Evolutionary conservation across 306 rosid species (phyloP).

Genomic region (Cicer judaicum): DNA sequence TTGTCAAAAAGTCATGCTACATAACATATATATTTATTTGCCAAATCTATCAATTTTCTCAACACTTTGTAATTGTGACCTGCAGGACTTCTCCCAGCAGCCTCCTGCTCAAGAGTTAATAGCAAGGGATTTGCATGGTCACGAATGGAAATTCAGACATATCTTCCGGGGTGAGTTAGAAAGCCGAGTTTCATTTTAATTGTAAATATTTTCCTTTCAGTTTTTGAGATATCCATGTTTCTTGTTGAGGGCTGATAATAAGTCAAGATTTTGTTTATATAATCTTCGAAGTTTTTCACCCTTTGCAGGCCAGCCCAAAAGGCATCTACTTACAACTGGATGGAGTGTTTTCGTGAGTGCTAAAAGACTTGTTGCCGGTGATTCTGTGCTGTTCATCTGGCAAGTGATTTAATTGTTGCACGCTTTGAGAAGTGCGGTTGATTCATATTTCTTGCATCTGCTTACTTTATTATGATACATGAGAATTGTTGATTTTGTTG

Average conservation of each 20-base stretch:
- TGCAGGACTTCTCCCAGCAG: constrained; percentile 90
- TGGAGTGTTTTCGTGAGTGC: constrained; percentile 99
- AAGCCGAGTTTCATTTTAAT: constrained; percentile 12
- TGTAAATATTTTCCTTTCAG: background rate
- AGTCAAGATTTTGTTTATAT: constrained; percentile 3
- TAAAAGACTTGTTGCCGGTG: constrained; percentile 96
- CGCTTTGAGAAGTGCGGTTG: constrained; percentile 3
- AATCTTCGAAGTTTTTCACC: constrained; percentile 1
- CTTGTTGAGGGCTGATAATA: background rate
- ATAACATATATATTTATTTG: background rate
- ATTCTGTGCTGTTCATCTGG: constrained; percentile 97
- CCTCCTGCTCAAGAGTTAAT: constrained; percentile 96
- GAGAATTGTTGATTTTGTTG: background rate
- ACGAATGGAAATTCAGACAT: constrained; percentile 98
- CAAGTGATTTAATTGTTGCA: constrained; percentile 45
- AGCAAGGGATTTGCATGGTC: constrained; percentile 95
- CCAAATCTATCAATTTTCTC: constrained; percentile 15
- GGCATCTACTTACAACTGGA: constrained; percentile 98
- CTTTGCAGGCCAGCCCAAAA: constrained; percentile 94
- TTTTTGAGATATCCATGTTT: constrained; percentile 8
- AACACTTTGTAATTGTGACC: constrained; percentile 26
- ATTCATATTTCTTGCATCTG: constrained; percentile 2
- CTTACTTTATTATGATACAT: background rate
- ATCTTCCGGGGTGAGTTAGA: constrained; percentile 88
- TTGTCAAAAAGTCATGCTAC: constrained; percentile 26